Conservation (phyloP, 2,329 filamentous ascomycete species). For the Calycina marina region DNA sequence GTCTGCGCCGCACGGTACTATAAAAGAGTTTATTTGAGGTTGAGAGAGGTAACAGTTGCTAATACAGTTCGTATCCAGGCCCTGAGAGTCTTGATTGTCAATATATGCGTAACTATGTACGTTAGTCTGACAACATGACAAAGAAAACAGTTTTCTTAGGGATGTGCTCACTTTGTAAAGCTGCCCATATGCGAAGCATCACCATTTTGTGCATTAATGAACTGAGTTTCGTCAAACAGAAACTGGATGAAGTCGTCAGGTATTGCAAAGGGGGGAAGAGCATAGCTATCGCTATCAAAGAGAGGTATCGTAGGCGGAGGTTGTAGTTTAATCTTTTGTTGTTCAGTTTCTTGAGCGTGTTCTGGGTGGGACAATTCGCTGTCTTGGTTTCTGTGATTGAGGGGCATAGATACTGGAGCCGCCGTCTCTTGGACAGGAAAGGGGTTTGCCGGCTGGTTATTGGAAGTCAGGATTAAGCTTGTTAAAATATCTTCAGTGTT, state of each 20-base stretch:
- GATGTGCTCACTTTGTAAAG: no score
- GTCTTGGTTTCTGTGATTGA: conserved; percentile 20
- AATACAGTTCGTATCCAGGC: conserved; percentile 34
- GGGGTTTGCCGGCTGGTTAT: conserved; percentile 32
- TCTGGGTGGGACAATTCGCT: conserved; percentile 22
- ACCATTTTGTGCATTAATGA: no score
- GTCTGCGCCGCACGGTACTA: conserved; percentile 66
- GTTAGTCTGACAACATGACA: no score
- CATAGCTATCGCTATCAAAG: conserved; percentile 74
- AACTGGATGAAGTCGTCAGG: conserved; percentile 79
- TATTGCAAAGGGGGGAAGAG: conserved; percentile 75
- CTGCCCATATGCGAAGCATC: conserved; percentile 35
- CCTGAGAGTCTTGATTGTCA: conserved; percentile 31
- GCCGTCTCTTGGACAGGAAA: conserved; percentile 17
- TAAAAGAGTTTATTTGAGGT: conserved; percentile 78
- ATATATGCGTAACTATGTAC: conserved; percentile 33
- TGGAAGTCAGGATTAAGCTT: conserved; percentile 41
- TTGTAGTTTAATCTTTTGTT: conserved; percentile 47
- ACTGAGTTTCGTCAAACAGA: conserved; percentile 59
- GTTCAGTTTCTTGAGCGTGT: conserved; percentile 35
- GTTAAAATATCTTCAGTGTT: no score
- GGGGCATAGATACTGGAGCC: conserved; percentile 17
- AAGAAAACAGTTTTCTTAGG: no score
- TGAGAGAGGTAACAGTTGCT: conserved; percentile 41
- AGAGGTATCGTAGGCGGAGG: conserved; percentile 61